Base-by-base conservation (phyloP, 345 rosid genomes). In the Syzygium oleosum region DNA sequence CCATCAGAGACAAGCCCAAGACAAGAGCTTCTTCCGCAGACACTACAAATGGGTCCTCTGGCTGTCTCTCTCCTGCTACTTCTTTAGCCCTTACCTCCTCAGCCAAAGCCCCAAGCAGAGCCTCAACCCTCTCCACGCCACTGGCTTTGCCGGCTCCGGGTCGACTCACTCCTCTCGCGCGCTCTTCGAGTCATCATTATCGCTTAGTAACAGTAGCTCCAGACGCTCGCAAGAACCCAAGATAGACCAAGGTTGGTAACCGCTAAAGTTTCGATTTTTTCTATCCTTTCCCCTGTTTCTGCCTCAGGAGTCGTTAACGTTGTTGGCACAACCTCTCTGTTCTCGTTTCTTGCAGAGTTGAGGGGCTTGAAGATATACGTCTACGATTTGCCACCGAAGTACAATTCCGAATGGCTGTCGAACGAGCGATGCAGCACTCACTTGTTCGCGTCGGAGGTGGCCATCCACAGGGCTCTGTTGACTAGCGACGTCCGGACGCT, bases 391-490 rank as follows among this genome's bases (percentile, higher is more conserved):
- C 99, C 98, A 17, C 89, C 97, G 3, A 93, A 92, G 89, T 98
- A 90, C 92, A 98, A 96, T 92, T 89, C 85, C 58, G 95, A 94
- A 25, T 98, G 99, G 99, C 91, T 98, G 68, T 88, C 92, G 19
- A 94, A 98, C 91, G 93, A 94, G 29, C 91, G 99, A 34, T 98
- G 99, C 90, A 92, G 93, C 91, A 94, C 77, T 89, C 99, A 96
- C 79, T 90, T 98, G 90, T 98, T 98, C 55, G 99, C 99, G 19
- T 91, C 99, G 6, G 99, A 98, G 92, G 99, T 98, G 17, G 98
- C 99, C 17, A 92, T 98, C 23, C 99, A 98, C 88, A 92, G 86
- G 80, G 98, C 99, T 1, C 38, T 95, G 8, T 87, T 93, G 52
- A 93, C 91, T 87, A 92, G 94, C 85, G 93, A 91, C 3, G 88